Conservation (phyloP, 768 basidiomycete genomes). For the Amanita thiersii region DNA sequence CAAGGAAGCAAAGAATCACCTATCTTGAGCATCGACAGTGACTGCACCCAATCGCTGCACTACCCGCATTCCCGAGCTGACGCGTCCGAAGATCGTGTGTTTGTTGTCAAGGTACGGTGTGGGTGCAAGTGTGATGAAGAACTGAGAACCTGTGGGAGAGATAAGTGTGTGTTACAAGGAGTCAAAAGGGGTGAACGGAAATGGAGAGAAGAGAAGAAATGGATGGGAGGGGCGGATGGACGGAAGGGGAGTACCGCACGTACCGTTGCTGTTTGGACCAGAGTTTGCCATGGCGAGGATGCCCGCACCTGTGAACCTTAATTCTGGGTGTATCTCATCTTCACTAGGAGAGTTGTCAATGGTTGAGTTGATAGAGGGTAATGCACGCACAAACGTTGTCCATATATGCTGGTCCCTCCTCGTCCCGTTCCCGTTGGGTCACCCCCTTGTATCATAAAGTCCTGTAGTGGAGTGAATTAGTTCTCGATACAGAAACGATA, state of each 20-base stretch:
- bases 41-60: conserved; percentile 89
- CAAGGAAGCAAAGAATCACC: conserved; percentile 47
- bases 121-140: conserved; percentile 81
- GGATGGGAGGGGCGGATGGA: conserved; percentile 36
- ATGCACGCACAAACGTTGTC: conserved; percentile 69
- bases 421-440: conserved; percentile 95
- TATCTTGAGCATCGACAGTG: conserved; percentile 80
- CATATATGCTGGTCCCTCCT: conserved; percentile 86
- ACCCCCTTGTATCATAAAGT: conserved; percentile 96
- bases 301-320: conserved; percentile 93
- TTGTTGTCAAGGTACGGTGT: conserved; percentile 82
- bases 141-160: conserved; percentile 72
- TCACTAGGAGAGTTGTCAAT: conserved; percentile 38
- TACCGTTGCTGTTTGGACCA: conserved; percentile 86
- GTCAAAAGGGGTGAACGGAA: too few species aligned
- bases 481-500: neutral
- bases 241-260: conserved; percentile 26
- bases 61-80: conserved; percentile 86
- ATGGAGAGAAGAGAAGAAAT: conserved; percentile 17
- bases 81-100: conserved; percentile 88
- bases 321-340: conserved; percentile 86
- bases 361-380: neutral
- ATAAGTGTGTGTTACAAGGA: conserved; percentile 7
- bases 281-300: conserved; percentile 98
- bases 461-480: conserved; percentile 31